Conservation (phyloP, 192 early-diverging fungal species). For the Dimargaris cristalligena region DNA sequence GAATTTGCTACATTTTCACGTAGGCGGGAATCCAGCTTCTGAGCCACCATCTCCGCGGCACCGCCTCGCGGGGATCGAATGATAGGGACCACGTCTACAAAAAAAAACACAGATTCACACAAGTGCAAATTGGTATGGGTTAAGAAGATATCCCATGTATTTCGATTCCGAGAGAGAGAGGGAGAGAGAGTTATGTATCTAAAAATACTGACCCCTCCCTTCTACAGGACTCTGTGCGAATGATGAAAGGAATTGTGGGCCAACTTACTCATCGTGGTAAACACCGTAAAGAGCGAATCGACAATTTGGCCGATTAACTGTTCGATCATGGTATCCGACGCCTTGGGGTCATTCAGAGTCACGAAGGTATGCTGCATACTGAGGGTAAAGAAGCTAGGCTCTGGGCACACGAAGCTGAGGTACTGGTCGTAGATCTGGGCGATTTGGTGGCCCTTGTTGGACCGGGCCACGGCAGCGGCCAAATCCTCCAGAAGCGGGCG, state of each 20-base stretch:
- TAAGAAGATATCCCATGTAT: too few relatives aligned
- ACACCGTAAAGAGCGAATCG: constrained; percentile 67
- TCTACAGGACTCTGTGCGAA: too few relatives aligned
- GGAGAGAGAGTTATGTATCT: too few relatives aligned
- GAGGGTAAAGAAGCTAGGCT: constrained; percentile 83
- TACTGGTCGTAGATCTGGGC: constrained; percentile 97
- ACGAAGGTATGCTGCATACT: constrained; percentile 67
- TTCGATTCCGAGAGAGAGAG: too few relatives aligned
- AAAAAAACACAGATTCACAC: background rate
- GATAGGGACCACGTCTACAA: constrained; percentile 61
- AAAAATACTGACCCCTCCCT: too few relatives aligned
- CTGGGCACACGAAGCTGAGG: constrained; percentile 82
- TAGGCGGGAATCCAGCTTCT: constrained; percentile 72
- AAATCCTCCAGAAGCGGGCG: constrained; percentile 85
- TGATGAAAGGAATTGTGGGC: background rate
- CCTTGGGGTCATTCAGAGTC: constrained; percentile 63
- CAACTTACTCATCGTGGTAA: constrained; percentile 63
- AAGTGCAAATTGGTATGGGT: too few relatives aligned
- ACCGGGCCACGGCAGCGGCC: constrained; percentile 59
- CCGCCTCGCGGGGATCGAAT: constrained; percentile 82
- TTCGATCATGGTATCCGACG: constrained; percentile 69
- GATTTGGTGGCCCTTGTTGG: constrained; percentile 60
- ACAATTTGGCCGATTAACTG: constrained; percentile 64
- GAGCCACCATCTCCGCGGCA: constrained; percentile 85
- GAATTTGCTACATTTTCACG: constrained; percentile 85